Evolutionary conservation across 1,139 yeast genomes (phyloP).

Genomic region (Candida sanyaensis): DNA sequence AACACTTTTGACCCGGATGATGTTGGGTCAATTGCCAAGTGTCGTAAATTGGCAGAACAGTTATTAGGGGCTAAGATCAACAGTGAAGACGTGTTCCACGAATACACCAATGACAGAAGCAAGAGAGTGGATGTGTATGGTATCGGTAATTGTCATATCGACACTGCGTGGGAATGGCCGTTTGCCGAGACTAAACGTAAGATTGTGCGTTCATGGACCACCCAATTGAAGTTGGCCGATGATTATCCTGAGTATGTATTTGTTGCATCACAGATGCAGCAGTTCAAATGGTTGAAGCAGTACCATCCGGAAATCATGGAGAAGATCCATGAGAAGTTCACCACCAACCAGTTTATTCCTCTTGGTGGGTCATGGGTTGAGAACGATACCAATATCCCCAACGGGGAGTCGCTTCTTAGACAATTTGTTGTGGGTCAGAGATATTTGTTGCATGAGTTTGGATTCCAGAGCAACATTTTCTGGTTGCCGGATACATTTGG

Average conservation of each 20-base stretch:
- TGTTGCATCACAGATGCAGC: conserved; percentile 96
- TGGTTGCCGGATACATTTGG: conserved; percentile 99
- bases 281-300: conserved; percentile 83
- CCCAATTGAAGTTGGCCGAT: conserved; percentile 83
- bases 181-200: conserved; percentile 93
- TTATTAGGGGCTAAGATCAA: conserved; percentile 64
- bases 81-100: conserved; percentile 59
- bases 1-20: conserved; percentile 70
- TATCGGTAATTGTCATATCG: conserved; percentile 94
- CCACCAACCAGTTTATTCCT: conserved; percentile 77
- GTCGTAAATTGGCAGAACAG: conserved; percentile 67
- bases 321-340: conserved; percentile 64
- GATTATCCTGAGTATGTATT: conserved; percentile 90
- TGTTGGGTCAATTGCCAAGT: conserved; percentile 47
- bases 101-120: conserved; percentile 16
- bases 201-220: conserved; percentile 92
- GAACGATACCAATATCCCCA: conserved; percentile 91
- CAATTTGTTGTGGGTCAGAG: conserved; percentile 92
- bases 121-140: conserved; percentile 61
- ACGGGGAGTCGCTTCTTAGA: conserved; percentile 86
- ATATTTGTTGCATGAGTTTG: conserved; percentile 77
- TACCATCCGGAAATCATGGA: conserved; percentile 82
- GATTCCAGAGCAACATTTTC: conserved; percentile 68
- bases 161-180: conserved; percentile 98
- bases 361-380: conserved; percentile 99